These are phyloP conservation scores for Annona squamosa DNA, from an alignment of 164 flowering plant genomes.

Conservation along the genomic window DNA sequence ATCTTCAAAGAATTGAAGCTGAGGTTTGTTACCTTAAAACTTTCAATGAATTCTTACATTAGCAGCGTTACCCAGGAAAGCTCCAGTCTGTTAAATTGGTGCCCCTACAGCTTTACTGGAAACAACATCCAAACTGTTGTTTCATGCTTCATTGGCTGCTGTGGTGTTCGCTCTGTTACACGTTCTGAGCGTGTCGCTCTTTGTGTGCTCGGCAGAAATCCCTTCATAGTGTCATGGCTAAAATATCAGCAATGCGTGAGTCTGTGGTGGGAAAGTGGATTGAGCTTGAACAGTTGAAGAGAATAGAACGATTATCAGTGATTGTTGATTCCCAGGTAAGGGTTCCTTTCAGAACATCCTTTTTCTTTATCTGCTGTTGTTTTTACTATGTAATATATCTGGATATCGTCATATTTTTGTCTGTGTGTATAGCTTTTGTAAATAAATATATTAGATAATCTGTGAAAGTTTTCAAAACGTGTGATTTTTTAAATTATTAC, in stretches of 20 bases:
- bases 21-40: constrained; percentile 38
- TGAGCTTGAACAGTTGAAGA: constrained; percentile 41
- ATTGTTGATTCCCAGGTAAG: constrained; percentile 66
- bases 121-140: background rate
- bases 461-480: no score
- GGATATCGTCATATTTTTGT: no score
- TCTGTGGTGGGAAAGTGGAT: constrained; percentile 44
- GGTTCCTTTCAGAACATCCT: background rate
- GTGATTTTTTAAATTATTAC: no score
- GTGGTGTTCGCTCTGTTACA: background rate
- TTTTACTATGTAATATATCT: background rate
- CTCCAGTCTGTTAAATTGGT: background rate
- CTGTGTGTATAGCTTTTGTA: no score
- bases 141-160: background rate
- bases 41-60: no score
- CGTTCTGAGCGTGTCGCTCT: background rate
- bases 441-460: no score
- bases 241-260: constrained; percentile 45
- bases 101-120: background rate
- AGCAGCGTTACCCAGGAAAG: background rate
- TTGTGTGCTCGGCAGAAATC: constrained; percentile 27
- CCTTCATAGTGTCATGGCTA: constrained; percentile 37
- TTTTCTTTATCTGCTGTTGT: background rate
- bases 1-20: constrained; percentile 37
- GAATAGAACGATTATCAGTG: constrained; percentile 24